Evolutionary conservation across 306 rosid species (phyloP), one percentile per base, ranked within the genome.

Genomic region (Vigna reflexopilosa): DNA sequence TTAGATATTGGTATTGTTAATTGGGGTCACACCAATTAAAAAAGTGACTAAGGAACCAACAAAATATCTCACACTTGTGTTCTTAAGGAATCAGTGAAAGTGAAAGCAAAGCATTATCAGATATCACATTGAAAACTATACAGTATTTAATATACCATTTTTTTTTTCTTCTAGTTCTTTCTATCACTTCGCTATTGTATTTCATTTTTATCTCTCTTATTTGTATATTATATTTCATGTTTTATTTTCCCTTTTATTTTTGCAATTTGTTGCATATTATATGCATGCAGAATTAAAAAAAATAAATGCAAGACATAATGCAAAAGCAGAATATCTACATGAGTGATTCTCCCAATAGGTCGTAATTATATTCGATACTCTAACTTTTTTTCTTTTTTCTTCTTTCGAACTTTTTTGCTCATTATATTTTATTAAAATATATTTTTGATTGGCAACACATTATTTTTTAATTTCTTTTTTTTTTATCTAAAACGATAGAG

Each of bases 31-130:
- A 28, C 11, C 24, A 42, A 10, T 54, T 12, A 54, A 36, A 34
- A 36, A 72, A 73, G 24, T 26, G 26, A 75, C 11, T 1, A 59
- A 57, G 36, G 70, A 61, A 30, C 70, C 45, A 61, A 45, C 42
- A 75, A 47, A 42, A 74, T 59, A 58, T 59, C 78, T 45, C 28
- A 24, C 78, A 74, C 15, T 62, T 62, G 62, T 75, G 22, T 75
- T 6, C 22, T 36, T 11, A 12, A 62, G 15, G 56, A 73, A 47
- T 75, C 79, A 45, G 47, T 42, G 47, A 42, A 42, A 42, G 9
- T 9, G 47, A 42, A 42, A 42, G 13, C 9, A 42, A 42, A 42
- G 50, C 16, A 45, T 45, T 15, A 48, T 1, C 16, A 50, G 54
- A 50, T 50, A 50, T 16, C 9, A 50, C 55, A 5, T 50, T 50